Percentiles rank a stretch among this genome's conserved stretches.
These are phyloP conservation scores for Candida ulmi DNA, from an alignment of 805 yeast species.

Conservation along the genomic window DNA sequence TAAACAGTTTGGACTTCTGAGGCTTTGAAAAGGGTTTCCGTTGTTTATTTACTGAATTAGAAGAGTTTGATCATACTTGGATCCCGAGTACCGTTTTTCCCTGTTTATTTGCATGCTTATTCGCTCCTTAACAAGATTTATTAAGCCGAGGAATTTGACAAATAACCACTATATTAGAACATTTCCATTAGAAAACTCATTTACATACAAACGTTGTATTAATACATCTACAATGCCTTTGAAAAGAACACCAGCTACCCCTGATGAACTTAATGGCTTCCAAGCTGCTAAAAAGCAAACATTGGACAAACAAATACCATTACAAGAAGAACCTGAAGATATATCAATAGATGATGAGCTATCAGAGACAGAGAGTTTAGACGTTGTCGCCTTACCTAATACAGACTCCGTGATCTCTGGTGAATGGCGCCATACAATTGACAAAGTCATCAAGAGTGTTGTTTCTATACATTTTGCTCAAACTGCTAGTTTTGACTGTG, in stretches of 20 bases:
- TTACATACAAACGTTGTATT: no score
- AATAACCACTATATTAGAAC: no score
- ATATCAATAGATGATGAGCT: background rate
- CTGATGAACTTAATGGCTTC: background rate
- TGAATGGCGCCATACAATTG: slow-evolving; percentile 77
- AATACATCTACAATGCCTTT: background rate
- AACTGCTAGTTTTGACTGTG: slow-evolving; percentile 84
- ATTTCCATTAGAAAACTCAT: no score
- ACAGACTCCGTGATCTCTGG: slow-evolving; percentile 22
- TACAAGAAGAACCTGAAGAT: background rate
- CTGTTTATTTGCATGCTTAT: background rate
- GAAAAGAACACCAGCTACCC: background rate
- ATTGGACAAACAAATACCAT: background rate
- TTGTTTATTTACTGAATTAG: no score
- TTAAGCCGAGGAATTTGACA: no score
- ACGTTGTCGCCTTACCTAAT: background rate
- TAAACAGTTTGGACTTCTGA: no score
- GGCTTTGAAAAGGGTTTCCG: no score
- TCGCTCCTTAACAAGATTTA: background rate
- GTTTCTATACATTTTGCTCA: slow-evolving; percentile 88
- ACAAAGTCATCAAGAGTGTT: slow-evolving; percentile 75
- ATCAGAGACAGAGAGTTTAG: background rate
- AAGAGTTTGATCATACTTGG: no score
- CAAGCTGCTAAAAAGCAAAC: background rate
- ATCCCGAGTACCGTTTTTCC: no score